Evolutionary conservation across 495 filamentous ascomycete genomes (phyloP).

Genomic region (Aspergillus haitiensis): DNA sequence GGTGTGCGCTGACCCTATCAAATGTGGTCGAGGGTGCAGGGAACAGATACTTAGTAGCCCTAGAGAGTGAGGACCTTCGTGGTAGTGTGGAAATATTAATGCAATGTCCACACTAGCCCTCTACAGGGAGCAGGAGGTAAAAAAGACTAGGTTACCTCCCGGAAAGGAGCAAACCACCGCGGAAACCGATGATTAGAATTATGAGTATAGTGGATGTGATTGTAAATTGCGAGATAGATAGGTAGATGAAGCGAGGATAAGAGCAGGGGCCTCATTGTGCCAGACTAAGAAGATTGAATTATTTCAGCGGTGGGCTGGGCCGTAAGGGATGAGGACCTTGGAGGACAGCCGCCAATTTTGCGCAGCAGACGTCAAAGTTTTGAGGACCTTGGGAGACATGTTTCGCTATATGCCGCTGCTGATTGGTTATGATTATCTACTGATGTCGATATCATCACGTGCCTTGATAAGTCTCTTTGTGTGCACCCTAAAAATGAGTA

Average conservation of each 20-base stretch:
- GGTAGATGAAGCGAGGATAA: background rate
- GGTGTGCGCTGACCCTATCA: slow-evolving; percentile 15
- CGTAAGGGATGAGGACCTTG: slow-evolving; percentile 29
- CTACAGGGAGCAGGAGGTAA: background rate
- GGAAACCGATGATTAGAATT: background rate
- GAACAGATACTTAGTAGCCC: slow-evolving; percentile 7
- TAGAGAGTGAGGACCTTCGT: slow-evolving; percentile 26
- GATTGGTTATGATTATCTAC: background rate
- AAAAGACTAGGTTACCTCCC: background rate
- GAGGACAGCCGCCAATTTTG: slow-evolving; percentile 10
- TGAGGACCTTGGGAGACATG: slow-evolving; percentile 45
- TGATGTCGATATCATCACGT: slow-evolving; percentile 1
- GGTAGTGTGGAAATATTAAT: slow-evolving; percentile 14
- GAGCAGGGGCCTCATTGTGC: slow-evolving; percentile 16
- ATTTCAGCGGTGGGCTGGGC: slow-evolving; percentile 15
- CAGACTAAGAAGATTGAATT: slow-evolving; percentile 6
- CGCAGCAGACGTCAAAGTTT: slow-evolving; percentile 21
- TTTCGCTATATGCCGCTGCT: background rate
- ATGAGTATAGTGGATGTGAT: background rate
- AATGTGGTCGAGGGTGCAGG: slow-evolving; percentile 12
- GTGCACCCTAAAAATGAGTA: background rate
- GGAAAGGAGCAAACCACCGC: background rate
- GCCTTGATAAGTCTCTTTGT: too few relatives aligned
- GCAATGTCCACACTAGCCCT: slow-evolving; percentile 3
- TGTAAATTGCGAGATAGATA: slow-evolving; percentile 3